These are phyloP conservation scores for Aphanomyces stellatus DNA, from an alignment of 352 stramenopile genomes.

Conservation along the genomic window DNA sequence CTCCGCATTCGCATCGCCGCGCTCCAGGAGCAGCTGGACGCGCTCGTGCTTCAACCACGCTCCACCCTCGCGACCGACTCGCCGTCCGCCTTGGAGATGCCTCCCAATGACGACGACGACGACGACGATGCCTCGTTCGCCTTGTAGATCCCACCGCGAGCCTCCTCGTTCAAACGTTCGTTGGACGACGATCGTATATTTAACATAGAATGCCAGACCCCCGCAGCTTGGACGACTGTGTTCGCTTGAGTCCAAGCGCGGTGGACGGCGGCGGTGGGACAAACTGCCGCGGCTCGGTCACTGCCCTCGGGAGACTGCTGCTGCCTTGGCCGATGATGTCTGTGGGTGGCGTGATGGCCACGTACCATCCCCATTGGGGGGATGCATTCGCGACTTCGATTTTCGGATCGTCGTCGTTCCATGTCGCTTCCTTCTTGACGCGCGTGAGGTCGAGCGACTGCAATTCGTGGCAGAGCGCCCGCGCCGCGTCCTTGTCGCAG, in stretches of 20 bases:
- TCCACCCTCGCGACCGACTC: too few relatives aligned
- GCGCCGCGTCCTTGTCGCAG: neutral
- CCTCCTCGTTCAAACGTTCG: too few relatives aligned
- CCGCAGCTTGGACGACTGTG: slow-evolving; percentile 7
- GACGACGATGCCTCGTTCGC: neutral
- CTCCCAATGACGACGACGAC: too few relatives aligned
- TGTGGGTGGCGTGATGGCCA: slow-evolving; percentile 73
- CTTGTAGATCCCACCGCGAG: too few relatives aligned
- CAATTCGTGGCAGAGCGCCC: neutral
- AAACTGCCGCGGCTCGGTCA: neutral
- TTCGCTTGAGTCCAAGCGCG: slow-evolving; percentile 11
- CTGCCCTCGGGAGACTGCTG: neutral
- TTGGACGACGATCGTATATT: neutral
- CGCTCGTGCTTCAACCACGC: neutral
- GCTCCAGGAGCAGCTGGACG: neutral
- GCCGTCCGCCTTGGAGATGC: too few relatives aligned
- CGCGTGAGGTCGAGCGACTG: neutral
- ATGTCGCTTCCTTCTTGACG: slow-evolving; percentile 23
- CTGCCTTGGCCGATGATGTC: slow-evolving; percentile 25
- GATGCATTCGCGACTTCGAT: slow-evolving; percentile 45
- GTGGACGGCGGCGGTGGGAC: neutral
- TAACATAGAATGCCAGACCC: slow-evolving; percentile 16
- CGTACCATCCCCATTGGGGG: slow-evolving; percentile 83
- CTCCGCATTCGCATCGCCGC: neutral
- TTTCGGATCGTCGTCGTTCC: slow-evolving; percentile 21